Percentiles rank a stretch among this genome's conserved stretches.
phyloP scores from a whole-genome alignment of 768 basidiomycete genomes.

The Trametes elegans region DNA sequence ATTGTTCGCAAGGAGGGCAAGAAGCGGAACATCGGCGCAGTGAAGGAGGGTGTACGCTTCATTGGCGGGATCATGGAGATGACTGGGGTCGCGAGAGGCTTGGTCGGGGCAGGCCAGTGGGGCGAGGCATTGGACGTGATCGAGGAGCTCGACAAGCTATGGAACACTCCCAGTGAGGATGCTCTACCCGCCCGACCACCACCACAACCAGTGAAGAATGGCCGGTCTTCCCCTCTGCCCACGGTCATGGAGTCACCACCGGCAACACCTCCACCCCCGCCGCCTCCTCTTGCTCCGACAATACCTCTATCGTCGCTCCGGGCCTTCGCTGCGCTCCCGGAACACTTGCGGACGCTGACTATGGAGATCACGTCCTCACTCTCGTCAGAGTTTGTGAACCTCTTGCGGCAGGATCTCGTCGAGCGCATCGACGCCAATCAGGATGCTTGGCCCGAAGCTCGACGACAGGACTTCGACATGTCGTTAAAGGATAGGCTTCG shows the following conservation, averaged over 20 bases:
- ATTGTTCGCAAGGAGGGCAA: constrained; percentile 65
- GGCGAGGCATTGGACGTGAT: constrained; percentile 77
- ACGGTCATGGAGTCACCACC: constrained; percentile 28
- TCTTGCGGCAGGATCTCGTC: constrained; percentile 64
- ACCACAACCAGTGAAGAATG: constrained; percentile 8
- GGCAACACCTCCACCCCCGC: constrained; percentile 9
- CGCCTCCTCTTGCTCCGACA: constrained; percentile 25
- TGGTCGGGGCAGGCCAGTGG: constrained; percentile 89
- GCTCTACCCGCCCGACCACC: constrained; percentile 1
- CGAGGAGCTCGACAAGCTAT: constrained; percentile 62
- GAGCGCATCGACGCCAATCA: constrained; percentile 42
- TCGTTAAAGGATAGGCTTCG: constrained; percentile 61
- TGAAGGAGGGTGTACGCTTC: constrained; percentile 60
- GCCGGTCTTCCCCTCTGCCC: constrained; percentile 20
- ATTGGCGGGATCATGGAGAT: constrained; percentile 77
- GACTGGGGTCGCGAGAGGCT: constrained; percentile 61
- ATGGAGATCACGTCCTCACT: constrained; percentile 76
- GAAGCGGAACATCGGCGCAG: constrained; percentile 55
- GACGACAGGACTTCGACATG: constrained; percentile 34
- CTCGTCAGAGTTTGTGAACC: constrained; percentile 72
- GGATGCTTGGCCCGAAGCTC: constrained; percentile 9
- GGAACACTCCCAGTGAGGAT: constrained; percentile 33
- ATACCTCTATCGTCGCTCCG: constrained; percentile 66
- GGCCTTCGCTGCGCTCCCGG: constrained; percentile 75
- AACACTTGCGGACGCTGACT: constrained; percentile 67